Base-by-base conservation (phyloP, 1,139 yeast genomes). In the Nakaseomyces sp. region DNA sequence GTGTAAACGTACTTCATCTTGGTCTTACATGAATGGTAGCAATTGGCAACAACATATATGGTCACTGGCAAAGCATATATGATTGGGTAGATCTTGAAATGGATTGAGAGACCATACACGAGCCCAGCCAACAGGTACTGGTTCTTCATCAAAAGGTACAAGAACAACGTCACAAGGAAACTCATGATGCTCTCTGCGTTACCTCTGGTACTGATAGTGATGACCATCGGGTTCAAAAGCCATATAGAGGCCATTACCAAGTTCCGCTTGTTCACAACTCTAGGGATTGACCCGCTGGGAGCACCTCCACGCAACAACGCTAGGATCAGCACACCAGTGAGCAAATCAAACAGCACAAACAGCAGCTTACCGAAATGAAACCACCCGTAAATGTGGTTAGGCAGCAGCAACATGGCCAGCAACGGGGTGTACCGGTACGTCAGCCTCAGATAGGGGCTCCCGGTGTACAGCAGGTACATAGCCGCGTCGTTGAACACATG, bases 181-280 rank as follows among this genome's bases (percentile, higher is more conserved):
- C 95, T 87, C 39, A 91, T 67, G 1, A 91, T 71, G 49, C 96
- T 89, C 60, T 91, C 98, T 0, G 96, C 83, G 17, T 94, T 85
- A 0, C 98, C 98, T 45, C 98, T 69, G 0, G 97, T 88, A 50
- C 94, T 81, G 37, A 91, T 91, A 1, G 95, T 88, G 26, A 84
- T 78, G 0, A 89, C 98, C 93, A 91, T 85, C 10, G 98, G 98
- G 61, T 91, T 91, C 53, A 87, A 70, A 33, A 91, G 69, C 98
- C 98, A 91, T 3, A 88, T 68, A 1, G 82, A 66, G n/a, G 50
- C 64, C 47, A 78, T 69, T 10, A 69, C 44, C 18, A 71, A 15
- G 18, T 20, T n/a, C 28, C 38, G 7, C 29, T 10, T 26, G 12
- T n/a, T 9, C 29, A 26, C n/a, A 10, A 6, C 8, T 5, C n/a